phyloP scores from a whole-genome alignment of 179 eudicot species.

The Heliamphora pulchella region DNA sequence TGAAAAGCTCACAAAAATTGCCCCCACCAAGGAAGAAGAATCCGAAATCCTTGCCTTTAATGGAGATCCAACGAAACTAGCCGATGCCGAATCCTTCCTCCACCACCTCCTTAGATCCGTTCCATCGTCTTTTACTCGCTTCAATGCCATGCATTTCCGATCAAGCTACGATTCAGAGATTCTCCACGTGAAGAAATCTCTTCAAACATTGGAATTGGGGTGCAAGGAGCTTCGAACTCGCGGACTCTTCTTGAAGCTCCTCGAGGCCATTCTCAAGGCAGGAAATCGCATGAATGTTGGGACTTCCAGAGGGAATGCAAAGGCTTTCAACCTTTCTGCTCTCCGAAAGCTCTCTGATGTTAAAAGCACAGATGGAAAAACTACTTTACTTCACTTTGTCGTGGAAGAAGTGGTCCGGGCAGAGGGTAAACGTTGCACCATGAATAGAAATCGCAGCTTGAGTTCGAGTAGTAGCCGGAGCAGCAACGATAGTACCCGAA shows the following conservation, averaged over 20 bases:
- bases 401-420: conserved; percentile 80
- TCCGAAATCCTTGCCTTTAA: conserved; percentile 47
- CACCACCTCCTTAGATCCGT: conserved; percentile 59
- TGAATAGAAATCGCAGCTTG: conserved; percentile 40
- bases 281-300: conserved; percentile 94
- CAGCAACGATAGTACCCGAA: conserved; percentile 6
- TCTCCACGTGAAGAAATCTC: conserved; percentile 35
- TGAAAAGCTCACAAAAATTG: conserved; percentile 58
- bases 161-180: conserved; percentile 54
- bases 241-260: conserved; percentile 75
- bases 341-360: conserved; percentile 75
- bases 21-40: conserved; percentile 63
- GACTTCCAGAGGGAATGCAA: conserved; percentile 80
- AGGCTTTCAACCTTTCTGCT: conserved; percentile 66
- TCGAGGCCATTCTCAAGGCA: conserved; percentile 85
- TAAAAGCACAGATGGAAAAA: conserved; percentile 82
- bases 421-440: conserved; percentile 69
- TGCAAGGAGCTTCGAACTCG: conserved; percentile 62
- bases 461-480: conserved; percentile 24
- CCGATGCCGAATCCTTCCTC: conserved; percentile 84
- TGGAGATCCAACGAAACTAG: conserved; percentile 57
- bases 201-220: conserved; percentile 55
- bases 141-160: conserved; percentile 62
- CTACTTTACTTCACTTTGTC: conserved; percentile 80
- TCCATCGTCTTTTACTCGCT: conserved; percentile 67